Base-by-base conservation (phyloP, 345 rosid species). In the Rhodamnia rubescens region DNA sequence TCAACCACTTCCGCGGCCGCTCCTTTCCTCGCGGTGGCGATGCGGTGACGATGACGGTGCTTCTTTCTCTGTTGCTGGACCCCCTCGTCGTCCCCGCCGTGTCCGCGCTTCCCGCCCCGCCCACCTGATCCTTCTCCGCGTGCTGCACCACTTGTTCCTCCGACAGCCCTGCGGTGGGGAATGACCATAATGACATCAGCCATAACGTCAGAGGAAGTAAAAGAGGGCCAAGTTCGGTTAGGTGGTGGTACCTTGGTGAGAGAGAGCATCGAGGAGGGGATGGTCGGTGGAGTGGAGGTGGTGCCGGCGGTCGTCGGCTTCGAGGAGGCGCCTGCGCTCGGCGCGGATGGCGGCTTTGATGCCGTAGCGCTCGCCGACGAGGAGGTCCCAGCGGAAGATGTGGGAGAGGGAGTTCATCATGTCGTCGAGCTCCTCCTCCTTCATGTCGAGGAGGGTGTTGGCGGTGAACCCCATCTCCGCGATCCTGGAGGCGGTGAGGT, bases 391-490 rank as follows among this genome's bases (percentile, higher is more conserved):
- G 58, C 99, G 88, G 89, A 93, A 97, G 85, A 97, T 93, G 83
- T 97, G 99, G 69, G 93, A 90, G 69, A 97, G 89, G 84, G 96
- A 96, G 90, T 94, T 96, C 98, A 97, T 97, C 99, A 97, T 97
- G 85, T 97, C 99, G 8, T 97, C 99, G 8, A 97, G 92, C 93
- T 97, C 99, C 86, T 95, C 99, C 42, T 97, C 99, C 84, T 85
- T 95, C 99, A 97, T 97, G 83, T 92, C 93, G 84, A 97, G 83
- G 5, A 97, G 95, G n/a, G 99, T 97, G 86, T 91, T 97, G 53
- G 92, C 98, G 18, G 99, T 97, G 88, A 97, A 97, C 52, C 99
- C 99, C 56, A 97, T 88, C 92, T 97, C 99, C 0, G 98, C 97
- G 84, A 97, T 96, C 90, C 93, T 97, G 32, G 96, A 93, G 22